Base-by-base conservation (phyloP, 352 stramenopile species). In the Phytophthora tubulina region DNA sequence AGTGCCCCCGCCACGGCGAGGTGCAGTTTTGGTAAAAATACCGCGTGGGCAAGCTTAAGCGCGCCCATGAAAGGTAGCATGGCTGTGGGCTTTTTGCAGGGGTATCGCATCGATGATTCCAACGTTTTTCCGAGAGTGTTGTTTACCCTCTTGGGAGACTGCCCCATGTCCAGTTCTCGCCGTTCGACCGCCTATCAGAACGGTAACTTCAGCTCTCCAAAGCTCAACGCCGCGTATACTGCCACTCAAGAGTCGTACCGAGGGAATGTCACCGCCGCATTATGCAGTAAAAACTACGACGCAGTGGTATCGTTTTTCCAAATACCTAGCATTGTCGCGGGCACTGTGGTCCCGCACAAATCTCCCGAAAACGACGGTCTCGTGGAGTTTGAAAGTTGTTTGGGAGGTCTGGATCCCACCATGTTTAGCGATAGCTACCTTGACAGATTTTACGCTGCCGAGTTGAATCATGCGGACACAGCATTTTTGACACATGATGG, bases 401-500 rank as follows among this genome's bases (percentile, higher is more conserved):
- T 64, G 7, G 67, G 48, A 4, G 72, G 67, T 5, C 53, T 85
- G 4, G 62, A 73, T 41, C 14, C 53, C 1, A 51, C 21, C 9
- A 32, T 64, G 50, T 84, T 88, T 38, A 49, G 53, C 4, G 55
- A 48, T 32, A 72, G 41, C 39, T 79, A 80, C 39, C 31, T 33
- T 4, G 53, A 68, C 36, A 14, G 3, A 3, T 76, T 72, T 68
- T 86, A 84, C 70, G 33, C 67, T 11, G 48, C 73, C 1, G 44
- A 67, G 32, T 56, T 82, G 48, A 84, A 84, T 44, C 79, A 84
- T 56, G 36, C 62, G 2, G 79, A 84, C 53, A 79, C 67, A 13
- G 64, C 76, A 5, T 84, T 84, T 67, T 54, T 73, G 32, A 67
- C 72, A 33, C 65, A 62, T 38, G 76, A 86, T 46, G 75, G 56